Base-by-base conservation (phyloP, 164 flowering plant species). In the Akebia trifoliata region DNA sequence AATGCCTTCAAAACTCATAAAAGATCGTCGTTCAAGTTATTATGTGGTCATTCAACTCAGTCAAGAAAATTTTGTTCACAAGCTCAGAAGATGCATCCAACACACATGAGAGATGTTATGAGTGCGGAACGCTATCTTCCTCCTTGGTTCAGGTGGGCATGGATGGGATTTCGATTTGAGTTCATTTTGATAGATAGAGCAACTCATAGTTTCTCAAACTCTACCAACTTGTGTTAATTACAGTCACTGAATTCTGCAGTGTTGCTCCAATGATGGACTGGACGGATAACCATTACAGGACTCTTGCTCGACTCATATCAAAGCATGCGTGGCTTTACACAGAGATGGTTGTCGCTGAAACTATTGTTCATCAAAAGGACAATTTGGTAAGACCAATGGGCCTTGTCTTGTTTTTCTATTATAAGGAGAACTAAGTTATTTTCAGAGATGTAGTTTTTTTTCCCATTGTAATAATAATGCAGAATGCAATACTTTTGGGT, bases 261-360 rank as follows among this genome's bases (percentile, higher is more conserved):
- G 78, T 94, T 50, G 97, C 97, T 55, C 97, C 96, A 11, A 90
- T 90, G 99, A 94, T 94, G 99, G 99, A 86, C 4, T 94, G 87
- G 84, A 90, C 99, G 6, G 87, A 87, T 65, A 77, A 81, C 62
- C 89, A 87, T 57, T 94, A 81, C 51, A 81, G 99, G 67, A 84
- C 95, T 39, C 81, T 94, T 61, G 99, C 99, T 4, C 82, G 99
- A 8, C 75, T 87, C 24, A 79, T 94, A 51, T 76, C 99, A 30
- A 90, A 87, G 60, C 87, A 86, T 64, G 86, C 99, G 46, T 94
- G 96, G 99, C 87, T 94, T 35, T 90, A 88, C 63, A 86, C 97
- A 35, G 97, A 94, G 78, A 94, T 94, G 99, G 71, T 87, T 75
- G 89, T 95, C 45, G 92, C 96, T 8, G 95, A 94, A 70, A 90